Evolutionary conservation across 164 flowering plant genomes (phyloP).

Genomic region (Vitis cinerea): DNA sequence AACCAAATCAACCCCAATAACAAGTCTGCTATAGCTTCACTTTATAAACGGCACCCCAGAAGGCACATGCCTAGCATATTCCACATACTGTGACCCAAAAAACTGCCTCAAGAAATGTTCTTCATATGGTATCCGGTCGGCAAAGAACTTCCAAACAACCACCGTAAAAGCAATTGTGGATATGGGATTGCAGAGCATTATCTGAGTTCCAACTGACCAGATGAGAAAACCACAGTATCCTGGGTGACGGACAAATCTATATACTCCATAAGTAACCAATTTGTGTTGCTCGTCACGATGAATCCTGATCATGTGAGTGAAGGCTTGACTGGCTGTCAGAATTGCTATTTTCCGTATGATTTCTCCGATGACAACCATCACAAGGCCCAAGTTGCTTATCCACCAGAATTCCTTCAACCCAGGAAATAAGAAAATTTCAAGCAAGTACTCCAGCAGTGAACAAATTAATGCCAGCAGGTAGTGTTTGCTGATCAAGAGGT

Average conservation of each 20-base stretch:
- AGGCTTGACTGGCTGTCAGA: slow-evolving; percentile 79
- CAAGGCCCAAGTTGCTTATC: slow-evolving; percentile 73
- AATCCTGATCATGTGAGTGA: slow-evolving; percentile 77
- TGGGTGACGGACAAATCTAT: slow-evolving; percentile 76
- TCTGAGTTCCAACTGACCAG: slow-evolving; percentile 87
- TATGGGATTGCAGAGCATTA: slow-evolving; percentile 89
- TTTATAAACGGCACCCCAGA: slow-evolving; percentile 93
- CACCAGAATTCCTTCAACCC: slow-evolving; percentile 76
- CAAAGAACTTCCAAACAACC: slow-evolving; percentile 80
- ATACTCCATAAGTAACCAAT: slow-evolving; percentile 77
- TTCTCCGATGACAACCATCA: slow-evolving; percentile 80
- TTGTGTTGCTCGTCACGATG: slow-evolving; percentile 60
- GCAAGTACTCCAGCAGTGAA: slow-evolving; percentile 64
- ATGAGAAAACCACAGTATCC: slow-evolving; percentile 85
- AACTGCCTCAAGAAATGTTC: slow-evolving; percentile 85
- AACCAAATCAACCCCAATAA: no score
- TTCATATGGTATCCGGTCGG: slow-evolving; percentile 76
- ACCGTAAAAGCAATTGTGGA: slow-evolving; percentile 62
- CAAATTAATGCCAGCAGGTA: slow-evolving; percentile 75
- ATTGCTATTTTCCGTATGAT: slow-evolving; percentile 73
- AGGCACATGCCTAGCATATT: slow-evolving; percentile 61
- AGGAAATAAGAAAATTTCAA: slow-evolving; percentile 62
- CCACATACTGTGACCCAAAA: slow-evolving; percentile 73
- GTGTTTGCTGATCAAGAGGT: slow-evolving; percentile 76
- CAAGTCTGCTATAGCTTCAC: slow-evolving; percentile 23